These are phyloP conservation scores for Globisporangium lucens DNA, from an alignment of 352 stramenopile species.

Conservation along the genomic window DNA sequence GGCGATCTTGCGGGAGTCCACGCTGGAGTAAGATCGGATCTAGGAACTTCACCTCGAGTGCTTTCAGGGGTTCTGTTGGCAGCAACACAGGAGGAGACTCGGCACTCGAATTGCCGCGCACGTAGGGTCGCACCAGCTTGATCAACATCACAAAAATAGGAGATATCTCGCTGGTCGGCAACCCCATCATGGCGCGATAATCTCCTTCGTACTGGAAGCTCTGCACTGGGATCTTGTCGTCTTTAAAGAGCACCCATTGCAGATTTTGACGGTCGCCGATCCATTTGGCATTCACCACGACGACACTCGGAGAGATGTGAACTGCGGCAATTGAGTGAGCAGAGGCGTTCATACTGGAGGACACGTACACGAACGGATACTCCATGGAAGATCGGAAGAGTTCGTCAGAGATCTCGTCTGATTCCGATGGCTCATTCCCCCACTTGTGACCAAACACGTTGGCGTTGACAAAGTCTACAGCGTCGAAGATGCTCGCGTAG, in stretches of 20 bases:
- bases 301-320: not conserved
- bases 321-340: not conserved
- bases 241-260: not conserved
- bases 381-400: not conserved
- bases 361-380: conserved; percentile 13
- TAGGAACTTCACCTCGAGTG: not conserved
- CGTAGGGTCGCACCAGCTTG: not conserved
- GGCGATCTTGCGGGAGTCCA: not conserved
- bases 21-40: conserved; percentile 11
- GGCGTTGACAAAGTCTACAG: conserved; percentile 13
- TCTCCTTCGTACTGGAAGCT: not conserved
- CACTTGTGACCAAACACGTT: not conserved
- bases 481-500: conserved; percentile 2
- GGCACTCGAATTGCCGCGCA: not conserved
- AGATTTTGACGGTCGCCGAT: not conserved
- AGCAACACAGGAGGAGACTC: no score
- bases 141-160: conserved; percentile 5
- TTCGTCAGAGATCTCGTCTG: not conserved
- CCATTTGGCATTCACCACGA: conserved; percentile 6
- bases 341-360: no score
- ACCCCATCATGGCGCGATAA: not conserved
- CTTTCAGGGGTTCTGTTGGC: not conserved
- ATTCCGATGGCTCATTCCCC: not conserved
- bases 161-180: not conserved
- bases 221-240: conserved; percentile 4